phyloP scores from a whole-genome alignment of 345 rosid genomes.

The Salix suchowensis region DNA sequence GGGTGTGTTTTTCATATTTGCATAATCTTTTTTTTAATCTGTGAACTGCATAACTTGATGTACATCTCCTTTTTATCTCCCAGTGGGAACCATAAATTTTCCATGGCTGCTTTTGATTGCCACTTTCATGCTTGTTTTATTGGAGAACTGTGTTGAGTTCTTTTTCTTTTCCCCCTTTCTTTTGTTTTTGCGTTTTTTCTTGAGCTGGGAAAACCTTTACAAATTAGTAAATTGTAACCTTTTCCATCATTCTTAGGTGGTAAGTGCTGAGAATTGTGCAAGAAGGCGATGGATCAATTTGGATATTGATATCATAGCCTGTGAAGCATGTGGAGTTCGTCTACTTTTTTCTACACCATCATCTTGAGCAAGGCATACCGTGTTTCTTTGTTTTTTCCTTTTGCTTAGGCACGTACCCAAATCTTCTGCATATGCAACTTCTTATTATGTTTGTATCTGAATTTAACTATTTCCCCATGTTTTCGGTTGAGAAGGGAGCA shows the following conservation, averaged over 20 bases:
- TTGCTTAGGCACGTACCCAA: not conserved
- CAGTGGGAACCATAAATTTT: not conserved
- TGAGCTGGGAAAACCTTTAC: not conserved
- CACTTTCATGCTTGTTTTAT: no score
- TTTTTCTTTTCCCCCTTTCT: not conserved
- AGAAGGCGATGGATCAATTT: conserved; percentile 91
- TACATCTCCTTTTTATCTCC: not conserved
- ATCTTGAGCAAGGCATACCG: conserved; percentile 80
- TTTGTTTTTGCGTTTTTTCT: not conserved
- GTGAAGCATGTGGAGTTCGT: conserved; percentile 90
- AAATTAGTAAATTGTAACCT: not conserved
- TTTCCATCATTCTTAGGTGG: conserved; percentile 44
- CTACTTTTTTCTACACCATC: conserved; percentile 74
- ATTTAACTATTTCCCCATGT: conserved; percentile 15
- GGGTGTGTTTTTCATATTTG: not conserved
- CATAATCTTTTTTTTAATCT: not conserved
- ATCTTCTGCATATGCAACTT: not conserved
- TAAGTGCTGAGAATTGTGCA: conserved; percentile 88
- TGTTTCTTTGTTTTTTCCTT: conserved; percentile 11
- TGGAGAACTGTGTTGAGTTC: not conserved
- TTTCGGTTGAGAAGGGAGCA: conserved; percentile 85
- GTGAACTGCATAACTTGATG: not conserved
- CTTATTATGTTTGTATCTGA: conserved; percentile 9
- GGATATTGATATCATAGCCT: conserved; percentile 68
- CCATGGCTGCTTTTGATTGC: not conserved